Evolutionary conservation across 2,329 filamentous ascomycete species (phyloP), one percentile per base, ranked within the genome.

Genomic region (Sporothrix protearum): DNA sequence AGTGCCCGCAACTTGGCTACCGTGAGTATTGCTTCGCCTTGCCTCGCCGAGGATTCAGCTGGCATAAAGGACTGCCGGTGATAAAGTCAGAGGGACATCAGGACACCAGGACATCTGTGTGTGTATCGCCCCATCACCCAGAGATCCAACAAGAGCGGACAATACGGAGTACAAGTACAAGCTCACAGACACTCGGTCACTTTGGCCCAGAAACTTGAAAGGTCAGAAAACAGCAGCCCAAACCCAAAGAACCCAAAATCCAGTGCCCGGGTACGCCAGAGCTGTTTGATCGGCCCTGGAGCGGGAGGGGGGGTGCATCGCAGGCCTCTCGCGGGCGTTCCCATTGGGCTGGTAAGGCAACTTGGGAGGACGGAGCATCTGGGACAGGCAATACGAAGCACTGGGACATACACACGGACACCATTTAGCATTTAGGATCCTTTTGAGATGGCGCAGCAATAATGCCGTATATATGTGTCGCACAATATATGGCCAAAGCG

Each of bases 401-500:
- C 36, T 42, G 33, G 59, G 39, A 45, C 9, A 61, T 16, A 28
- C 36, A 64, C 55, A 59, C 55, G 39, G 55, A 59, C 59, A 22
- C 22, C 53, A 36, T 36, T 8, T n/a, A n/a, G n/a, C n/a, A n/a
- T n/a, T n/a, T n/a, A n/a, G n/a, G n/a, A n/a, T n/a, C 19, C 47
- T 51, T 36, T 39, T 53, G 66, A 45, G 33, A 39, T 30, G 36
- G 66, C 47, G 49, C 33, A 42, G 66, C 22, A 33, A 47, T 6
- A 6, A 39, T 16, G 66, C 45, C 67, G 67, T 69, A 55, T 69
- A 55, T 69, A 61, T 69, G 53, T 47, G 51, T 61, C 39, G 68
- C 68, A 61, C 51, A 69, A 69, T 69, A 59, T 33, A 59, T 30
- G 67, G 68, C 68, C 68, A 59, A 69, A 73, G 75, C 71, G 73